Conservation (phyloP, 208 protist genomes). For the Leishmania major region DNA sequence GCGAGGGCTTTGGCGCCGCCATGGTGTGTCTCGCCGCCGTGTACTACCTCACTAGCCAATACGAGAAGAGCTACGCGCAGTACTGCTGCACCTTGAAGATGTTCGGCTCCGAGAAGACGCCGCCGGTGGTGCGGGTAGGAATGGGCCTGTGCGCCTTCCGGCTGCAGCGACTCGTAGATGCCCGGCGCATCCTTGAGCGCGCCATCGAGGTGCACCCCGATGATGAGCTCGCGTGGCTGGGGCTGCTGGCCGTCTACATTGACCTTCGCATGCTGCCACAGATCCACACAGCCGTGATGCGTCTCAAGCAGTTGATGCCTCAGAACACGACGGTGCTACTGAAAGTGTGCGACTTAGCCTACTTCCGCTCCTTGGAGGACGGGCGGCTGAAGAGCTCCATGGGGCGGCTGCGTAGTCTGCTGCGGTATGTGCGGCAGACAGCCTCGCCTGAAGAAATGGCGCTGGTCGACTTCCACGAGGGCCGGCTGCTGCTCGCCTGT, state of each 20-base stretch:
- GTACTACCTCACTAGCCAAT: constrained; percentile 60
- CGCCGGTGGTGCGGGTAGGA: constrained; percentile 79
- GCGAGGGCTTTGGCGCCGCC: constrained; percentile 60
- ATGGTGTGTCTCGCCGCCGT: constrained; percentile 75
- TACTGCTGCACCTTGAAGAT: constrained; percentile 70
- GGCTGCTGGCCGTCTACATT: constrained; percentile 73
- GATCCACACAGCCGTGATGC: constrained; percentile 54
- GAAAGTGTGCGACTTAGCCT: constrained; percentile 80
- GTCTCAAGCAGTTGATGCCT: constrained; percentile 58
- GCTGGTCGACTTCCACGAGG: constrained; percentile 81
- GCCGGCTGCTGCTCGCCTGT: constrained; percentile 57
- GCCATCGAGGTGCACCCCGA: constrained; percentile 65
- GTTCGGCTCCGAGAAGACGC: constrained; percentile 59
- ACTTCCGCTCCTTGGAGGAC: constrained; percentile 56
- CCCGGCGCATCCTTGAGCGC: constrained; percentile 66
- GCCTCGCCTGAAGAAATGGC: constrained; percentile 64
- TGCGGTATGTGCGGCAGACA: constrained; percentile 51
- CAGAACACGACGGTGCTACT: constrained; percentile 79
- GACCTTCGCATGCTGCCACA: constrained; percentile 61
- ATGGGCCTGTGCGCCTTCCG: constrained; percentile 85
- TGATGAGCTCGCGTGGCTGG: constrained; percentile 79
- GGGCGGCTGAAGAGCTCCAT: constrained; percentile 41
- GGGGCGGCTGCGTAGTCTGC: constrained; percentile 44
- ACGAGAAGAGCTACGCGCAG: constrained; percentile 74
- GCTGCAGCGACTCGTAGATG: constrained; percentile 46